Base-by-base conservation (phyloP, 306 rosid genomes). In the Trifolium repens region DNA sequence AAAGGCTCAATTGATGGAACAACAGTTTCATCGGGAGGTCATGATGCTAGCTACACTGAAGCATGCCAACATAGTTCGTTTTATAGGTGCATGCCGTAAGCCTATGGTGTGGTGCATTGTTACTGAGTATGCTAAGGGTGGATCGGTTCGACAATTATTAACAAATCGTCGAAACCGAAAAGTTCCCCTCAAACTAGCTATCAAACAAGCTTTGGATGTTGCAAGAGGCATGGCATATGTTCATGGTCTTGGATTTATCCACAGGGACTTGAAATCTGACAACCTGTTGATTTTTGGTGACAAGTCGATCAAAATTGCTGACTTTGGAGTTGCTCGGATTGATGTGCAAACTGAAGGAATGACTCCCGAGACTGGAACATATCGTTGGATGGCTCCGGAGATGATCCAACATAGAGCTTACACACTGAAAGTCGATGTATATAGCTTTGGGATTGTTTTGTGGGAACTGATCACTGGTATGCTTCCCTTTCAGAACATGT, bases 381-480 rank as follows among this genome's bases (percentile, higher is more conserved):
- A 94, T 76, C 97, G 98, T 71, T 94, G 98, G 97, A 94, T 94
- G 98, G 98, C 98, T 69, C 98, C 98, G 98, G 91, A 91, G 87
- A 91, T 22, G 24, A 22, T 22, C 24, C 24, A 22, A 22, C 24
- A 22, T 22, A 22, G 24, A 1, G 24, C 24, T 22, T 22, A 22
- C 24, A 22, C 24, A 22, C 24, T 22, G 24, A 22, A 22, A 67
- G 98, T 94, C 78, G 98, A 94, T 75, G 91, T 94, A 49, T 94
- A 94, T 64, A 94, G 98, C 87, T 94, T 94, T 63, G 97, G 98
- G 49, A 94, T 94, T 55, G 97, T 94, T 61, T 96, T 94, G 24
- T 94, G 98, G 98, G 98, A 94, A 53, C 97, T 94, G 59, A 90
- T 94, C 6, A 91, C 98, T 1, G 98, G 98, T 59, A 86, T 91